Base-by-base conservation (phyloP, 2,329 filamentous ascomycete genomes). In the Salinomyces thailandicus region DNA sequence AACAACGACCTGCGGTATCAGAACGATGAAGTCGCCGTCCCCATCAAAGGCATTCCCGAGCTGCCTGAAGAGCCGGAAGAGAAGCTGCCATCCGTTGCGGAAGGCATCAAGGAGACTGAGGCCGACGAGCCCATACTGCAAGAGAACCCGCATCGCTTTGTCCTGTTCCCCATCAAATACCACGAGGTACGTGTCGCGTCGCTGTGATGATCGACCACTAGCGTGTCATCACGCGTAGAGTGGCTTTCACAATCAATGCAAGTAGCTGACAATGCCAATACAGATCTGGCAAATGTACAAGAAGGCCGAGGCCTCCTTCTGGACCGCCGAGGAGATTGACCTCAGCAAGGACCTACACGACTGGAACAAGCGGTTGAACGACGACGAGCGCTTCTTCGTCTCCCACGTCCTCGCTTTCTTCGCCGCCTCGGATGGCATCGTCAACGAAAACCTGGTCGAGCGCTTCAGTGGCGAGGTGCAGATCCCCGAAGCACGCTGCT, bases 201-300 rank as follows among this genome's bases (percentile, higher is more conserved):
- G n/a, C 63, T 58, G 63, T 51, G 26, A 33, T 26, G 39, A 79
- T n/a, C n/a, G n/a, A n/a, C 9, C 22, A 81, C 81, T 79, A 80
- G 85, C 72, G 72, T 17, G 32, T 19, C 22, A 13, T 12, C 38
- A 53, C 52, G 52, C 53, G 53, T 55, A 42, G 49, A 52, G 42
- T 49, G 43, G 28, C 26, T 42, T 38, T 40, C 36, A 15, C 8
- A 17, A 17, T n/a, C n/a, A n/a, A n/a, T n/a, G n/a, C n/a, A n/a
- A n/a, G n/a, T n/a, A n/a, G n/a, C n/a, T n/a, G n/a, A n/a, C n/a
- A n/a, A n/a, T n/a, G n/a, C n/a, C n/a, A n/a, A n/a, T 48, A 60
- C 53, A 95, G 87, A 93, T 95, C 65, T 98, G 91, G 91, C 89
- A 96, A 67, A 96, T 96, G 89, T 98, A 98, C 78, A 98, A 98